A percentile compares a stretch with the other conserved stretches of the same genome.
These are phyloP conservation scores for Pyrenula aspistea DNA, from an alignment of 495 filamentous ascomycete species.

Conservation along the genomic window DNA sequence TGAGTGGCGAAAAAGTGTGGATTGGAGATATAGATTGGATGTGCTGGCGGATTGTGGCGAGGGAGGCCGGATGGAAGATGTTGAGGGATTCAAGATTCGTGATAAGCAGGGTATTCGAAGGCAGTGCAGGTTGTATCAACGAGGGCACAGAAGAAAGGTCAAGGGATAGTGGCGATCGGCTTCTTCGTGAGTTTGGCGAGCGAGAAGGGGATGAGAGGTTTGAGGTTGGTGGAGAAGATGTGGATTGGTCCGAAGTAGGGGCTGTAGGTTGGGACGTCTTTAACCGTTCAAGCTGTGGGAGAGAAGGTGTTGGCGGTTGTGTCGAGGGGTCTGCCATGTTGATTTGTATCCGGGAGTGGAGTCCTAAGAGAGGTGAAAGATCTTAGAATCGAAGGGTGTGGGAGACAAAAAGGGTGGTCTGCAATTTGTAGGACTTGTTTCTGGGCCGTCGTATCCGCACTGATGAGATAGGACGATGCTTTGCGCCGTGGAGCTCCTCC, in stretches of 20 bases:
- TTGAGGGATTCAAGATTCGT: conserved; percentile 66
- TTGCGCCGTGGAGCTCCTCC: too few species aligned
- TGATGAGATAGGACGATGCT: too few species aligned
- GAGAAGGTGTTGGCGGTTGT: neutral
- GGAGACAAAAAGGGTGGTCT: too few species aligned
- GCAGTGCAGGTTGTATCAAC: conserved; percentile 64
- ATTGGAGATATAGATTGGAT: conserved; percentile 57
- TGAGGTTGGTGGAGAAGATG: conserved; percentile 13
- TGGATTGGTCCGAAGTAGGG: neutral
- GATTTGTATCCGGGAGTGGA: neutral
- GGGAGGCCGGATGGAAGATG: conserved; percentile 68
- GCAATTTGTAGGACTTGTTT: too few species aligned
- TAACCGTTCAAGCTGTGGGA: neutral
- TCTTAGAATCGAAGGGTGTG: too few species aligned
- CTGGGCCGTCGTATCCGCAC: too few species aligned
- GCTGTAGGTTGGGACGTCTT: neutral
- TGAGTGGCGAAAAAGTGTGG: conserved; percentile 82
- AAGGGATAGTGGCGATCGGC: conserved; percentile 42
- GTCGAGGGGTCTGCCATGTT: neutral
- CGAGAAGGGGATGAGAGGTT: conserved; percentile 16
- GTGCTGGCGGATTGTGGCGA: conserved; percentile 61
- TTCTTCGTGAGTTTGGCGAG: conserved; percentile 31
- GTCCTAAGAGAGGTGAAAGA: neutral
- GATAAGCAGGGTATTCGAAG: conserved; percentile 90
- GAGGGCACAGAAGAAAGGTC: conserved; percentile 74